Percentiles rank a stretch among this genome's conserved stretches.
Evolutionary conservation across 1,284 basidiomycete species (phyloP).

Genomic region (Papiliotrema fonsecae): DNA sequence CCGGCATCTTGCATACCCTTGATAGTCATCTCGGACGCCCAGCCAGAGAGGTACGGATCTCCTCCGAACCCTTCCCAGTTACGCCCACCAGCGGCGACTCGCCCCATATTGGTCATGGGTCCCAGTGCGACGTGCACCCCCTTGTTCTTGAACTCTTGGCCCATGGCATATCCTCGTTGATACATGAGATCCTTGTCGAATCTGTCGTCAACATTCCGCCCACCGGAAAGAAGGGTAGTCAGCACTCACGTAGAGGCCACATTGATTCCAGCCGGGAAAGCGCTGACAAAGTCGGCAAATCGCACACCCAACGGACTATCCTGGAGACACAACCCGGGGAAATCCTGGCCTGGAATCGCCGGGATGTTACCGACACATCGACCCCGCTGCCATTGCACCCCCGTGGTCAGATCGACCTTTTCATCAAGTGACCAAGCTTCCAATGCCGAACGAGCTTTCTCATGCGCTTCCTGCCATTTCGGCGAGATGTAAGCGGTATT

Average conservation of each 20-base stretch:
- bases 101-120: constrained; percentile 51
- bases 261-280: constrained; percentile 70
- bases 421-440: constrained; percentile 49
- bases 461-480: constrained; percentile 28
- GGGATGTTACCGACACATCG: constrained; percentile 66
- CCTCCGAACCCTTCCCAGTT: constrained; percentile 80
- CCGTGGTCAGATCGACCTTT: constrained; percentile 51
- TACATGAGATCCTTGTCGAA: constrained; percentile 70
- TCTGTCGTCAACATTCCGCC: constrained; percentile 21
- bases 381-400: constrained; percentile 43
- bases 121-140: constrained; percentile 70
- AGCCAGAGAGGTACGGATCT: constrained; percentile 61
- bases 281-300: constrained; percentile 58
- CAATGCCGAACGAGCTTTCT: constrained; percentile 43
- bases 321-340: constrained; percentile 63
- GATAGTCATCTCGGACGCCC: constrained; percentile 68
- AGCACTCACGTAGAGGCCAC: constrained; percentile 58
- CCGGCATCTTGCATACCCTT: constrained; percentile 67
- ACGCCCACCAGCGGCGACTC: constrained; percentile 63
- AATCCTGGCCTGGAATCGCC: constrained; percentile 58
- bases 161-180: constrained; percentile 67
- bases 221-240: background rate
- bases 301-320: constrained; percentile 58
- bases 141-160: constrained; percentile 69
- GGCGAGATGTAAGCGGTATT: constrained; percentile 24